Evolutionary conservation across 83 land plant genomes (phyloP), one percentile per base, ranked within the genome.

Genomic region (Picea abies): DNA sequence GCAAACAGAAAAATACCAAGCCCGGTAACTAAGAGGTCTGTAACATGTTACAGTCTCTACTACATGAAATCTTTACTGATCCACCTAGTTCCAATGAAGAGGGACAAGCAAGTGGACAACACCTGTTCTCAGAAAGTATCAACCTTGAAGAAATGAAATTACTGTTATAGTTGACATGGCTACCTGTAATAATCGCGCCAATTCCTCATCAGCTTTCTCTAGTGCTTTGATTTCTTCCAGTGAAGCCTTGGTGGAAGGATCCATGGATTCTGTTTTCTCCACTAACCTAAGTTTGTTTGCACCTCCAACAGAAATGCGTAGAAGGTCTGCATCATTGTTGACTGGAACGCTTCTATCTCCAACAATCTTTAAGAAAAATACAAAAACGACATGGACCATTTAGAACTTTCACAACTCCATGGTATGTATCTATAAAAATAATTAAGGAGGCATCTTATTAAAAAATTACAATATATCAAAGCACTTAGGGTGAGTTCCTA

Each of bases 121-220:
- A 32, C 39, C 6, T 70, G 52, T 22, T 41, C 56, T 19, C 9
- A 41, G 41, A 72, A 15, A 5, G 20, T 17, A 72, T 41, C 23
- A 52, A 58, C 39, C 62, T 77, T 29, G 32, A 52, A 26, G 79
- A 17, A 58, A 58, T 77, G 22, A 77, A 77, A 60, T 15, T 47
- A 76, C 37, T 10, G 22, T 77, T 20, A 12, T 1, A 58, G 6
- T 10, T 15, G 22, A 2, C 3, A 25, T 32, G 16, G 17, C 20
- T 1, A 87, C 95, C 93, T 95, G 95, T 84, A 95, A 80, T 87
- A 91, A 87, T 35, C 95, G 88, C 67, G 97, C 97, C 83, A 95
- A 84, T 72, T 95, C 94, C 84, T 95, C 95, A 75, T 95, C 97
- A 49, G 93, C 86, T 58, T 67, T 75, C 68, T 64, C 77, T 25